Conservation (phyloP, 2,329 filamentous ascomycete species). For the Botrytis fragariae region DNA sequence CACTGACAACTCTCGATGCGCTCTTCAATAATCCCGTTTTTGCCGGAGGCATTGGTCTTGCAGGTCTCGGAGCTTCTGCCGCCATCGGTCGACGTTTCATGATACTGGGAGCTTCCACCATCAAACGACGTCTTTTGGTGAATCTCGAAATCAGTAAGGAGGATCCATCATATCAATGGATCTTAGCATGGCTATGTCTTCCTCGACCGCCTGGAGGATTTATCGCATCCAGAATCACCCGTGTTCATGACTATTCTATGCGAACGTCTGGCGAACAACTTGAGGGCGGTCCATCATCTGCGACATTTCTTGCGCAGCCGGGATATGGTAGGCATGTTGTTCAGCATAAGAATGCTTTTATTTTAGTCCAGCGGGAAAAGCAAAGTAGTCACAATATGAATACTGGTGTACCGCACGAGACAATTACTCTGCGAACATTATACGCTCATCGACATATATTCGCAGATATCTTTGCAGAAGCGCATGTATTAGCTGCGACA, state of each 20-base stretch:
- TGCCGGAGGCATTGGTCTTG: conserved; percentile 81
- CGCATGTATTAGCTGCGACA: conserved; percentile 73
- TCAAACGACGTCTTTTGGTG: conserved; percentile 84
- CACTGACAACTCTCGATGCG: conserved; percentile 50
- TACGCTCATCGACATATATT: conserved; percentile 89
- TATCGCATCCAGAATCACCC: conserved; percentile 54
- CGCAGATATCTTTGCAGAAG: conserved; percentile 84
- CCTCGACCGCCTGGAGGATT: conserved; percentile 57
- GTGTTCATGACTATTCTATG: conserved; percentile 59
- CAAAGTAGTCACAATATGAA: conserved; percentile 77
- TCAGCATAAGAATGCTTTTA: conserved; percentile 81
- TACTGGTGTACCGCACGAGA: conserved; percentile 90
- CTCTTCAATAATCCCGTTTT: conserved; percentile 64
- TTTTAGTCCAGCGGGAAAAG: conserved; percentile 82
- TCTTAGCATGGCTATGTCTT: conserved; percentile 89
- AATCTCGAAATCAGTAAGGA: conserved; percentile 94
- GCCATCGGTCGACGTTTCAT: conserved; percentile 77
- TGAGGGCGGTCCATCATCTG: conserved; percentile 64
- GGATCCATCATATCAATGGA: conserved; percentile 90
- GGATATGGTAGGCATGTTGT: conserved; percentile 88
- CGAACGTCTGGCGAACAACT: conserved; percentile 60
- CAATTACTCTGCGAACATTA: conserved; percentile 84
- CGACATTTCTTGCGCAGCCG: conserved; percentile 84
- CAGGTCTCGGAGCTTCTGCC: conserved; percentile 77
- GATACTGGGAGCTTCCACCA: conserved; percentile 66